A percentile compares a stretch with the other conserved stretches of the same genome.
Evolutionary conservation across 805 yeast genomes (phyloP).

Genomic region (Teunomyces panamensis): DNA sequence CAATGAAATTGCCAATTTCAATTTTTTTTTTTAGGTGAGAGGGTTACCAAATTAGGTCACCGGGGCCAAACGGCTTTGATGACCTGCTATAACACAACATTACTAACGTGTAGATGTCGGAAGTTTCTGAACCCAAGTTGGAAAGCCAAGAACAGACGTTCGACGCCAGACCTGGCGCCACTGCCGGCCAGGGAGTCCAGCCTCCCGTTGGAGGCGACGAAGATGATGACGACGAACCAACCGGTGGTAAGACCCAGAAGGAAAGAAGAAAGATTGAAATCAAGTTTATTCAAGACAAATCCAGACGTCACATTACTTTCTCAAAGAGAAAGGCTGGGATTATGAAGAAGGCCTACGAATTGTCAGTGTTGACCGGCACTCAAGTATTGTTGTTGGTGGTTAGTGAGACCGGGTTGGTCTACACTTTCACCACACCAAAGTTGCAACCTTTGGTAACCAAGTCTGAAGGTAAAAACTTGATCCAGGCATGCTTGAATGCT

Average conservation of each 20-base stretch:
- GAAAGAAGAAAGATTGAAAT: slow-evolving; percentile 90
- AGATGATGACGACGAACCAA: slow-evolving; percentile 51
- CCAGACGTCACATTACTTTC: slow-evolving; percentile 96
- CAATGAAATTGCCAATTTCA: slow-evolving; percentile 5
- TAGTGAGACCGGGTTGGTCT: slow-evolving; percentile 97
- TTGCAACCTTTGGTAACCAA: slow-evolving; percentile 96
- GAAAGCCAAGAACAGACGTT: slow-evolving; percentile 17
- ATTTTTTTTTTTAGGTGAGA: slow-evolving; percentile 5
- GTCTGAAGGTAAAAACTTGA: slow-evolving; percentile 94
- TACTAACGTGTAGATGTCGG: slow-evolving; percentile 35
- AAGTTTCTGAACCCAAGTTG: slow-evolving; percentile 39
- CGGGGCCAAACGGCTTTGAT: too few species aligned
- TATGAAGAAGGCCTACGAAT: slow-evolving; percentile 99
- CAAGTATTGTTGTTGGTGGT: slow-evolving; percentile 94
- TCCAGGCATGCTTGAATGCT: slow-evolving; percentile 95
- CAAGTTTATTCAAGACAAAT: slow-evolving; percentile 94
- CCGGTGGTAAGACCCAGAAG: slow-evolving; percentile 48
- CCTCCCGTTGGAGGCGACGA: slow-evolving; percentile 38
- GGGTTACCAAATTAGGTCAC: slow-evolving; percentile 25
- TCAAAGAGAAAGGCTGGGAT: slow-evolving; percentile 98
- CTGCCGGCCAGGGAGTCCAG: slow-evolving; percentile 17
- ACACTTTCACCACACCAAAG: slow-evolving; percentile 98
- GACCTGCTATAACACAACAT: too few species aligned
- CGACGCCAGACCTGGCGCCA: slow-evolving; percentile 9
- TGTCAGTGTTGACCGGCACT: slow-evolving; percentile 94